Base-by-base conservation (phyloP, 768 basidiomycete species). In the Polyporus arcularius region DNA sequence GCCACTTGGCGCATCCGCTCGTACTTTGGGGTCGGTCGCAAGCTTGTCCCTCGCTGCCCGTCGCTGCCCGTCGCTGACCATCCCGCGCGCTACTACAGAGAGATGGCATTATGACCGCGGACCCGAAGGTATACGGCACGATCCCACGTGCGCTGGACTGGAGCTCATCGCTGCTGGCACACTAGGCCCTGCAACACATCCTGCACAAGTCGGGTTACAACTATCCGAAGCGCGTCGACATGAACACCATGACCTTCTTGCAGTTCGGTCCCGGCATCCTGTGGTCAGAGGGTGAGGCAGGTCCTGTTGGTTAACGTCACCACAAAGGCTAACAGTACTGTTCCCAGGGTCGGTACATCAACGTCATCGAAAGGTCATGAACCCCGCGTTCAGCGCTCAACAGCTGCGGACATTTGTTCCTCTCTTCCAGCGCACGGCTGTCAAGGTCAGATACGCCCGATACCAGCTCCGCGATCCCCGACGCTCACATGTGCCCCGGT, bases 161-260 rank as follows among this genome's bases (percentile, higher is more conserved):
- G 41, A 26, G 48, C 51, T 41, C 30, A 32, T 21, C 31, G 16
- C 49, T 0, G 43, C 50, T 1, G 15, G 6, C n/a, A 4, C 16
- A 3, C 2, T 14, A 71, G 59, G 70, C 68, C 0, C 28, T 71
- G 39, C 70, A 70, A 31, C 65, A 69, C 40, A 67, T 70, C 30
- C 58, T 64, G n/a, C 65, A 72, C n/a, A 65, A 64, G n/a, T 64
- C 70, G 0, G 65, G 64, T 18, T 70, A 70, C 49, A 63, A 58
- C 47, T 72, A 66, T 46, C 55, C 46, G 18, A 69, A 70, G 52
- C 43, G 62, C 53, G 18, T 26, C 16, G 52, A 53, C n/a, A 18
- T 53, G 39, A 64, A 56, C 38, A 49, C 56, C 6, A 16, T 49
- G 15, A 30, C 35, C 7, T 53, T 41, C 12, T n/a, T 64, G 7